Percentiles rank a stretch among this genome's conserved stretches.
Evolutionary conservation across 805 yeast species (phyloP).

Genomic region (Pichia ethanolica): DNA sequence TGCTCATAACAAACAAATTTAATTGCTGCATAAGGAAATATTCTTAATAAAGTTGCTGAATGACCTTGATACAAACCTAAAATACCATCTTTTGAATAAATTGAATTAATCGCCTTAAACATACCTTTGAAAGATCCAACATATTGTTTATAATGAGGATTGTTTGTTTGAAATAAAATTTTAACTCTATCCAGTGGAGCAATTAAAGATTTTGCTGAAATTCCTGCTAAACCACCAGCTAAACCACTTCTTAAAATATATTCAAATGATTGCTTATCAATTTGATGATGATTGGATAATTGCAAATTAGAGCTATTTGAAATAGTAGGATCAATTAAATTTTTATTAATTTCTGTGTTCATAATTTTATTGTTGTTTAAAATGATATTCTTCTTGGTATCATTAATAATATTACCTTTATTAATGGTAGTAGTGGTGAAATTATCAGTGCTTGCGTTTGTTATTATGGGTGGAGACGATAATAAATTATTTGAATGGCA

Average conservation of each 20-base stretch:
- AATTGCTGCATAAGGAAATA: conserved; percentile 95
- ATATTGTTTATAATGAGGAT: conserved; percentile 76
- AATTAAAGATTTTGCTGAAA: conserved; percentile 89
- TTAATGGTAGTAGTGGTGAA: too few relatives aligned
- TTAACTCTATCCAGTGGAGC: conserved; percentile 96
- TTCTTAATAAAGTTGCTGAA: conserved; percentile 82
- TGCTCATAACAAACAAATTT: conserved; percentile 97
- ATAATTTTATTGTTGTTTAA: too few relatives aligned
- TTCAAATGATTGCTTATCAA: conserved; percentile 65
- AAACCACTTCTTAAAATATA: conserved; percentile 79
- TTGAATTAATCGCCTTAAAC: conserved; percentile 60
- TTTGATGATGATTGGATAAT: conserved; percentile 12
- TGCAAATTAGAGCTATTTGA: too few relatives aligned
- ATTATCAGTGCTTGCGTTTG: too few relatives aligned
- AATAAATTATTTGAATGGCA: too few relatives aligned
- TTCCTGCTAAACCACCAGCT: conserved; percentile 94
- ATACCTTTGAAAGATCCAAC: conserved; percentile 78
- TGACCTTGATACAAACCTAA: conserved; percentile 91
- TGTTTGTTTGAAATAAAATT: conserved; percentile 89
- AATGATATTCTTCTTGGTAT: too few relatives aligned
- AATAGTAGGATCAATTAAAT: too few relatives aligned
- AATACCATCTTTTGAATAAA: conserved; percentile 62
- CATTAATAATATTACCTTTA: too few relatives aligned
- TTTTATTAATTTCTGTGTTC: too few relatives aligned
- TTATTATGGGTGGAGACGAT: too few relatives aligned